Evolutionary conservation across 371 early-diverging fungal species (phyloP).

Genomic region (Zychaea mexicana): DNA sequence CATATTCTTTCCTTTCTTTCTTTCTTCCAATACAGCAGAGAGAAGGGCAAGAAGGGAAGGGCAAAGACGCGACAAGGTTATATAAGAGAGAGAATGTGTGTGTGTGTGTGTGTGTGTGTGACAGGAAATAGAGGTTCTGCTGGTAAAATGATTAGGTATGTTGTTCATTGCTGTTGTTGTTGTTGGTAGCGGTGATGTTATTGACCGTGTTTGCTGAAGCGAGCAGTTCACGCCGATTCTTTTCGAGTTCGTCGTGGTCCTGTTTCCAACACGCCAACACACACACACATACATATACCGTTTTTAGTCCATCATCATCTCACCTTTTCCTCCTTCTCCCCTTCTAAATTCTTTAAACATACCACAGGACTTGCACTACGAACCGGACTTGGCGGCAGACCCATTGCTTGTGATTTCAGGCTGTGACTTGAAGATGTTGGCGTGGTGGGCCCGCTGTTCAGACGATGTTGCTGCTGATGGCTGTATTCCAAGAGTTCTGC

Average conservation of each 20-base stretch:
- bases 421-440: conserved; percentile 28
- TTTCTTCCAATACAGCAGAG: not conserved
- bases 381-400: conserved; percentile 24
- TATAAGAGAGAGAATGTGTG: no score
- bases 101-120: no score
- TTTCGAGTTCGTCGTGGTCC: conserved; percentile 6
- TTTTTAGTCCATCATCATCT: not conserved
- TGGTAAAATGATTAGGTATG: not conserved
- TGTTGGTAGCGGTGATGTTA: not conserved
- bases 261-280: not conserved
- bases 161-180: not conserved
- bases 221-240: not conserved
- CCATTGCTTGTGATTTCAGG: conserved; percentile 22
- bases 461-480: conserved; percentile 30
- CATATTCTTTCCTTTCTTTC: no score
- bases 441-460: conserved; percentile 25
- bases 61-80: no score
- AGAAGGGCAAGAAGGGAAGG: no score
- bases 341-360: not conserved
- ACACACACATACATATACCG: not conserved
- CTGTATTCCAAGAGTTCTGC: conserved; percentile 46
- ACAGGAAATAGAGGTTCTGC: not conserved
- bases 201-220: not conserved
- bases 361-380: conserved; percentile 29
- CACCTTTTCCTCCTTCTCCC: not conserved